Evolutionary conservation across 225 moss, liverwort and hornwort species (phyloP).

Genomic region (Bryum argenteum): DNA sequence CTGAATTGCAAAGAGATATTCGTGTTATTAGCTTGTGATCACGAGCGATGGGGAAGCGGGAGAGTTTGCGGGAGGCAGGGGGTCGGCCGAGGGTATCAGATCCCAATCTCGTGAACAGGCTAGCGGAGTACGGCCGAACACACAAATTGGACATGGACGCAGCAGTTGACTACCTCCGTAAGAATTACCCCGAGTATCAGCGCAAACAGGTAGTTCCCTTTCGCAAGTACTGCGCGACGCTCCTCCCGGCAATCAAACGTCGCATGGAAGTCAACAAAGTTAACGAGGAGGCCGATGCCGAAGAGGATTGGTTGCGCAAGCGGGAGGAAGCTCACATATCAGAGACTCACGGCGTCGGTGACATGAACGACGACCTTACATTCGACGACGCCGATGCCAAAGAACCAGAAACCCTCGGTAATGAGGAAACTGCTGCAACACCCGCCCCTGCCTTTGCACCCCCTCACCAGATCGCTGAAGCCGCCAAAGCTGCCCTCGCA

Average conservation of each 20-base stretch:
- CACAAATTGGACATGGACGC: slow-evolving; percentile 67
- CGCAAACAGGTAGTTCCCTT: slow-evolving; percentile 75
- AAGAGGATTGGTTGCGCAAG: slow-evolving; percentile 43
- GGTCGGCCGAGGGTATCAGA: slow-evolving; percentile 55
- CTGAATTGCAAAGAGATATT: background rate
- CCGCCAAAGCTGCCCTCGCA: slow-evolving; percentile 56
- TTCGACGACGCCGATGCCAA: slow-evolving; percentile 53
- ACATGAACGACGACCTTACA: slow-evolving; percentile 66
- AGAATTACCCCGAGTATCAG: slow-evolving; percentile 70
- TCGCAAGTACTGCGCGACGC: slow-evolving; percentile 64
- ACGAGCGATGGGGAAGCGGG: slow-evolving; percentile 39
- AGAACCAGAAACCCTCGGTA: slow-evolving; percentile 46
- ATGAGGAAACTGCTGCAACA: slow-evolving; percentile 34
- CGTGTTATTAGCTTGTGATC: slow-evolving; percentile 6
- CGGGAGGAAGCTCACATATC: slow-evolving; percentile 45
- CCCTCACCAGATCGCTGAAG: slow-evolving; percentile 60
- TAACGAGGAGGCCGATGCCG: slow-evolving; percentile 31
- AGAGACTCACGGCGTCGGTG: slow-evolving; percentile 45
- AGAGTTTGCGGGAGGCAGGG: slow-evolving; percentile 44
- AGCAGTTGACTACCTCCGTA: slow-evolving; percentile 69
- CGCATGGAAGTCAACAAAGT: slow-evolving; percentile 31
- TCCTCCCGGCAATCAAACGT: slow-evolving; percentile 60
- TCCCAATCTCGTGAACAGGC: slow-evolving; percentile 59
- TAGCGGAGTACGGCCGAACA: slow-evolving; percentile 75
- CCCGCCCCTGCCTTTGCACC: slow-evolving; percentile 55